Base-by-base conservation (phyloP, 1,284 basidiomycete species). In the Hemileia vastatrix region DNA sequence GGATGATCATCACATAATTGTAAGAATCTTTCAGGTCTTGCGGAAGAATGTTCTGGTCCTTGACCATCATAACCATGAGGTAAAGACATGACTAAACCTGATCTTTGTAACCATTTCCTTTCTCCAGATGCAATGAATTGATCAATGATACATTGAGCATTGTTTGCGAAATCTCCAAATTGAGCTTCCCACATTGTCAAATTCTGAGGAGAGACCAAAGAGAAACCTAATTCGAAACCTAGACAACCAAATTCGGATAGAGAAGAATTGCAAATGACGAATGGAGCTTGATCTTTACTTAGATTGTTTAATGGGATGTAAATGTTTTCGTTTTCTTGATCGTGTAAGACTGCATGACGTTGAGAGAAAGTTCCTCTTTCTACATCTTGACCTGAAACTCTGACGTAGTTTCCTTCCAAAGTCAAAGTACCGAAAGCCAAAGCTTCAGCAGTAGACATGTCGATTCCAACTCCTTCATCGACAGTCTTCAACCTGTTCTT, bases 341-440 rank as follows among this genome's bases (percentile, higher is more conserved):
- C 94, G 78, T 97, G 92, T 58, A 99, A 81, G 67, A 99, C 86
- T 50, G 93, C 91, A 74, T 99, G 95, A 58, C 95, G 88, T 77
- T 98, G 95, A n/a, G 93, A 97, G 82, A 99, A 99, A 6, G 95
- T 99, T 61, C 95, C 95, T 77, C 95, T 88, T 79, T 99, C 95
- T 60, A 98, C 94, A 77, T 98, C 95, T 79, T 99, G 95, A 51
- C 95, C 95, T 1, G 92, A 96, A 2, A 98, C 81, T 72, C 95
- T 89, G 59, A 99, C 88, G 76, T 98, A 91, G 63, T 87, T 87
- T 72, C 90, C 88, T 80, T 98, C 93, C 52, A 94, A 81, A 32
- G 88, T 88, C 56, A 98, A 84, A 15, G 91, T 83, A 66, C 94
- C 95, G 72, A 98, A 91, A 0, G 95, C 95, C 61, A 99, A 85